Evolutionary conservation across 2,329 filamentous ascomycete genomes (phyloP).

Genomic region (Fonsecaea pedrosoi): DNA sequence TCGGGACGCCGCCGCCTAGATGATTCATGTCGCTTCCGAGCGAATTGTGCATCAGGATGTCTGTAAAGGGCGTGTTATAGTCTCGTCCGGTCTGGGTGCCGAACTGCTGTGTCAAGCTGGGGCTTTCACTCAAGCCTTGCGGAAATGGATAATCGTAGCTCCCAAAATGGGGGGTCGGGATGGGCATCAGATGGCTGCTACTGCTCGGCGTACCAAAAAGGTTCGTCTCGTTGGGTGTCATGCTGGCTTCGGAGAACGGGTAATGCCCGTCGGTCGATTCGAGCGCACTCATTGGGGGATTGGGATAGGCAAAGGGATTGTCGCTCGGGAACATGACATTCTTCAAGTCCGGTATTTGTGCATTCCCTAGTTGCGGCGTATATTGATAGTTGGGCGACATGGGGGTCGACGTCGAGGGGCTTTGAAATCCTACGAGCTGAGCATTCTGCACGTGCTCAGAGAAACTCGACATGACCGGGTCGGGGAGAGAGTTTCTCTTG

Average conservation of each 20-base stretch:
- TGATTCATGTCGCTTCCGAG: constrained; percentile 21
- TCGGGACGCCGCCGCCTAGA: constrained; percentile 8
- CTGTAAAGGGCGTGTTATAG: constrained; percentile 30
- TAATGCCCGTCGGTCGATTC: constrained; percentile 34
- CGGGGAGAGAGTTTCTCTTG: constrained; percentile 38
- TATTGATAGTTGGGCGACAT: constrained; percentile 40
- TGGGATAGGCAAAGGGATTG: constrained; percentile 59
- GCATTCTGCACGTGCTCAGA: constrained; percentile 38
- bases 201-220: constrained; percentile 41
- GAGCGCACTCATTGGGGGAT: constrained; percentile 48
- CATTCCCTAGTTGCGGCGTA: constrained; percentile 33
- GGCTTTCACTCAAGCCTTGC: constrained; percentile 21
- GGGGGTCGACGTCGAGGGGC: constrained; percentile 37
- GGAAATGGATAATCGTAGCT: constrained; percentile 27
- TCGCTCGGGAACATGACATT: constrained; percentile 59
- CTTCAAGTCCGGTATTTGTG: constrained; percentile 54
- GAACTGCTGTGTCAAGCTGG: constrained; percentile 19
- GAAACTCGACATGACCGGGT: constrained; percentile 41
- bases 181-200: constrained; percentile 32
- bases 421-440: constrained; percentile 39
- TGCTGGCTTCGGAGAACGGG: constrained; percentile 24
- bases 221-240: constrained; percentile 20
- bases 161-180: constrained; percentile 4
- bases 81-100: constrained; percentile 13
- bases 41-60: constrained; percentile 31